phyloP scores from a whole-genome alignment of 257 asterid species.

The Ilex asprella region DNA sequence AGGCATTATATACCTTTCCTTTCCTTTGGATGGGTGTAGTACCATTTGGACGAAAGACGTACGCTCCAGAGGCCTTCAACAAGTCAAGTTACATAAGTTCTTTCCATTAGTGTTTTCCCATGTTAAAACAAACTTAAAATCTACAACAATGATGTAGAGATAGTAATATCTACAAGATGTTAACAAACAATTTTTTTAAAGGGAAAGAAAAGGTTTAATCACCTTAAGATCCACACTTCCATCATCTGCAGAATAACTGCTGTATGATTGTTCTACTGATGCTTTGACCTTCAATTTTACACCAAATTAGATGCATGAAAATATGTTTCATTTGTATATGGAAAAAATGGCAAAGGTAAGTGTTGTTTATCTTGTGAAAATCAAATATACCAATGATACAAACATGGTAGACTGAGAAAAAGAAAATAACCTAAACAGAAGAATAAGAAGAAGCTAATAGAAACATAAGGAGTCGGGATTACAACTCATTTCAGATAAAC shows the following conservation, averaged over 20 bases:
- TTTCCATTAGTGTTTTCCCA: not conserved
- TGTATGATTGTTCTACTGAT: constrained; percentile 75
- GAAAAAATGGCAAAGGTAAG: no score
- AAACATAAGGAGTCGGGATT: no score
- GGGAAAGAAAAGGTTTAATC: constrained; percentile 9
- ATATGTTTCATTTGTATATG: no score
- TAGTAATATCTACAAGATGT: not conserved
- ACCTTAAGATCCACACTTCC: constrained; percentile 57
- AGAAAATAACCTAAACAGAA: no score
- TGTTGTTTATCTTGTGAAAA: no score
- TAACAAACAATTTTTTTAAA: not conserved
- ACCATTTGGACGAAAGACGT: constrained; percentile 84
- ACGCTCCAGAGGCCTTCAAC: constrained; percentile 90
- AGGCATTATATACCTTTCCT: constrained; percentile 40
- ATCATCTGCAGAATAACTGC: constrained; percentile 62
- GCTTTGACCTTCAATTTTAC: constrained; percentile 46
- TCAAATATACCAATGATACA: no score
- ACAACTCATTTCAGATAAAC: no score
- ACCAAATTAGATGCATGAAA: not conserved
- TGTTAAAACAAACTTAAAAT: not conserved
- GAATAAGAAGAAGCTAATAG: no score
- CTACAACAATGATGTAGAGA: not conserved
- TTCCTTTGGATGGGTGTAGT: constrained; percentile 39
- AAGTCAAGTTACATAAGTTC: constrained; percentile 7
- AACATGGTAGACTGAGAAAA: no score